These are phyloP conservation scores for Glycine tomentella DNA, from an alignment of 306 rosid genomes.

Conservation along the genomic window DNA sequence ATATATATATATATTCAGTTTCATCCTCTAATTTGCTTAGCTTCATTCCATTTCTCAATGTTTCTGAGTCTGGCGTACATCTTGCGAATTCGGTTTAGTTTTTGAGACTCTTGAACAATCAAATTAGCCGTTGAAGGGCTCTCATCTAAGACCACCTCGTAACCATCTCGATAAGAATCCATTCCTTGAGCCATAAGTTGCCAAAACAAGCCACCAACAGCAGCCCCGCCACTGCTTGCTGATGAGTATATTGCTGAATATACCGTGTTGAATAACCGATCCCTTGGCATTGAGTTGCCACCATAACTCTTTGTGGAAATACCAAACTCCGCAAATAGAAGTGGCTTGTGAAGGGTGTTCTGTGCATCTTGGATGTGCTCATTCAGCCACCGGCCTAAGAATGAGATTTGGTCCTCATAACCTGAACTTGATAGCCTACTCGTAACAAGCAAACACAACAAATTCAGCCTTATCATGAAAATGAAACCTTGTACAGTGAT, in stretches of 20 bases:
- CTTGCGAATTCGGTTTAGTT: slow-evolving; percentile 65
- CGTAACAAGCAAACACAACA: slow-evolving; percentile 9
- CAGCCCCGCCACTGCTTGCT: slow-evolving; percentile 79
- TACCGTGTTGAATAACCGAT: slow-evolving; percentile 59
- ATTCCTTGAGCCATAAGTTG: slow-evolving; percentile 81
- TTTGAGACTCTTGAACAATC: slow-evolving; percentile 75
- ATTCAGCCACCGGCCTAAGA: slow-evolving; percentile 69
- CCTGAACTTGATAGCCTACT: slow-evolving; percentile 71
- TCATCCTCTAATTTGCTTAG: slow-evolving; percentile 56
- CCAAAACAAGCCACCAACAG: slow-evolving; percentile 88
- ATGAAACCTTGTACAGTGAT: too few species aligned
- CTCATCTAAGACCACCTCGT: slow-evolving; percentile 72
- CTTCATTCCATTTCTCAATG: slow-evolving; percentile 68
- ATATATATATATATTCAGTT: slow-evolving; percentile 44
- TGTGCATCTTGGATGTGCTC: slow-evolving; percentile 89
- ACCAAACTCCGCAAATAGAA: slow-evolving; percentile 90
- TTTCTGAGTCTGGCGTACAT: slow-evolving; percentile 71
- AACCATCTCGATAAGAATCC: slow-evolving; percentile 86
- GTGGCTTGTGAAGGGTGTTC: slow-evolving; percentile 79
- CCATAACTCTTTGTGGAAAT: slow-evolving; percentile 58
- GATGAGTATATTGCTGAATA: slow-evolving; percentile 77
- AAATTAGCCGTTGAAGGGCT: slow-evolving; percentile 64
- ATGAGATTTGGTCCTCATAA: slow-evolving; percentile 67
- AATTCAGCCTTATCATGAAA: not conserved
- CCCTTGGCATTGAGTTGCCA: slow-evolving; percentile 60